These are phyloP conservation scores for Vigna angularis DNA, from an alignment of 306 rosid genomes.

Conservation along the genomic window DNA sequence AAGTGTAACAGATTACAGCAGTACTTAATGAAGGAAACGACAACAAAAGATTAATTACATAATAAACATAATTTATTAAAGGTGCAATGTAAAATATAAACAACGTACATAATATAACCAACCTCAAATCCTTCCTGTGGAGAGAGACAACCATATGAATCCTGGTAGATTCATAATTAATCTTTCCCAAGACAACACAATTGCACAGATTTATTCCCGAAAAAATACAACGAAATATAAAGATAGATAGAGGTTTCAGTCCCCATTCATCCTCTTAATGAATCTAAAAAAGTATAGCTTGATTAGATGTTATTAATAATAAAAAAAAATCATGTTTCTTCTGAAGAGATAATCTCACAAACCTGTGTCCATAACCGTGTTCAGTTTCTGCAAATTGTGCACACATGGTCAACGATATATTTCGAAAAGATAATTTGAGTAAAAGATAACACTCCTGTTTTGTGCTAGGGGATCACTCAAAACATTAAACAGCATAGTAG, in stretches of 20 bases:
- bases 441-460: conserved; percentile 39
- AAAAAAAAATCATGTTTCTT: conserved; percentile 1
- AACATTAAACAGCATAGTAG: neutral
- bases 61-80: too few relatives aligned
- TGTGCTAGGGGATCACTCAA: conserved; percentile 30
- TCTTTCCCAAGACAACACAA: conserved; percentile 30
- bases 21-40: too few relatives aligned
- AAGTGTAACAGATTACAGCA: too few relatives aligned
- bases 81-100: too few relatives aligned
- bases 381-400: conserved; percentile 29
- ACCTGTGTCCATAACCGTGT: conserved; percentile 13
- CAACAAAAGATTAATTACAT: too few relatives aligned
- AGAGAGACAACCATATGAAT: conserved; percentile 34
- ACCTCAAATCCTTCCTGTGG: conserved; percentile 47
- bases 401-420: conserved; percentile 17
- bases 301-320: conserved; percentile 19
- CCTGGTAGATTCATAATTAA: conserved; percentile 34
- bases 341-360: neutral
- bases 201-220: conserved; percentile 12
- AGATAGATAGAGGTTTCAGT: conserved; percentile 29
- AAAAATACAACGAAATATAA: conserved; percentile 23
- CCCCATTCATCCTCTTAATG: conserved; percentile 38
- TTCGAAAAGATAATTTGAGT: neutral
- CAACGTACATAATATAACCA: too few relatives aligned
- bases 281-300: conserved; percentile 11